A percentile compares a stretch with the other conserved stretches of the same genome.
These are phyloP conservation scores for Kockovaella imperatae DNA, from an alignment of 768 basidiomycete genomes.

Conservation along the genomic window DNA sequence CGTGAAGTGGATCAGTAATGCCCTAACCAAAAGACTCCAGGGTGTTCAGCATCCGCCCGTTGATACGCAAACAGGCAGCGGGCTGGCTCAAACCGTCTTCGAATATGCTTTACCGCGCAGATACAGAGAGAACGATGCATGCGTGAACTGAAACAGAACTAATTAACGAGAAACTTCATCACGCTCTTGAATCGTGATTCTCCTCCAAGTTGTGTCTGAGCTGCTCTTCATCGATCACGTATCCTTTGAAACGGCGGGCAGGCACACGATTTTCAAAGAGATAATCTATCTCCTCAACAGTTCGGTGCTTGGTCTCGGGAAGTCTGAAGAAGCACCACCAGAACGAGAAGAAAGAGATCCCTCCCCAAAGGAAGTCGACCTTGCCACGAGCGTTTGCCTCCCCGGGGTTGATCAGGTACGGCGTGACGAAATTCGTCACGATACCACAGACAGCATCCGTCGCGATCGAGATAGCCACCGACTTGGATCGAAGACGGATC, in stretches of 20 bases:
- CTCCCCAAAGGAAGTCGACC: slow-evolving; percentile 21
- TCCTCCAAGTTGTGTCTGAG: slow-evolving; percentile 51
- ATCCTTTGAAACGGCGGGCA: slow-evolving; percentile 25
- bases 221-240: slow-evolving; percentile 1
- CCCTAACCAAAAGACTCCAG: too few relatives aligned
- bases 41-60: too few relatives aligned
- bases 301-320: slow-evolving; percentile 27
- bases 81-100: too few relatives aligned
- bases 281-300: slow-evolving; percentile 34
- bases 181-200: too few relatives aligned
- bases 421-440: slow-evolving; percentile 8
- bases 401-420: slow-evolving; percentile 10
- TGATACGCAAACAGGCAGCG: too few relatives aligned
- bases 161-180: too few relatives aligned
- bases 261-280: slow-evolving; percentile 27
- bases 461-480: slow-evolving; percentile 12
- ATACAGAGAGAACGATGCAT: too few relatives aligned
- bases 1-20: too few relatives aligned
- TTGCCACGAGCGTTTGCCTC: slow-evolving; percentile 23
- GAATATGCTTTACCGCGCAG: too few relatives aligned
- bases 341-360: slow-evolving; percentile 4
- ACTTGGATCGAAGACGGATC: slow-evolving; percentile 38
- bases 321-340: slow-evolving; percentile 19
- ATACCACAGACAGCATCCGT: slow-evolving; percentile 11
- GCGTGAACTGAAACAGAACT: too few relatives aligned